A percentile compares a stretch with the other conserved stretches of the same genome.
These are phyloP conservation scores for barley (Hordeum vulgare) DNA, from an alignment of 176 grass and related monocot species.

Conservation along the genomic window MorexV3_pseudomolecules_assembly NC_058519.1:71014765-71015264, in stretches of 20 bases:
- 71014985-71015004: not conserved
- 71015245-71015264: not conserved
- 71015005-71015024: not conserved
- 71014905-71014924: slow-evolving; percentile 48
- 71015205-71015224: not conserved
- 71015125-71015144: not conserved
- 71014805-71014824: not conserved
- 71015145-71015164: no score
- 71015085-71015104: slow-evolving; percentile 27
- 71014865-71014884: slow-evolving; percentile 24
- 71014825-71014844: slow-evolving; percentile 20
- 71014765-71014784: slow-evolving; percentile 34
- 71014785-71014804: slow-evolving; percentile 24
- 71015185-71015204: not conserved
- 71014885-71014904: not conserved
- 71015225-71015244: not conserved
- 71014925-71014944: slow-evolving; percentile 1
- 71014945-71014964: slow-evolving; percentile 44
- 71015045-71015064: slow-evolving; percentile 36
- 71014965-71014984: not conserved
- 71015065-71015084: slow-evolving; percentile 26
- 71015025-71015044: slow-evolving; percentile 22
- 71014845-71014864: not conserved
- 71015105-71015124: slow-evolving; percentile 28
- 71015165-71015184: no score